Conservation (phyloP, 1,284 basidiomycete species). For the Ustilago nuda region DNA sequence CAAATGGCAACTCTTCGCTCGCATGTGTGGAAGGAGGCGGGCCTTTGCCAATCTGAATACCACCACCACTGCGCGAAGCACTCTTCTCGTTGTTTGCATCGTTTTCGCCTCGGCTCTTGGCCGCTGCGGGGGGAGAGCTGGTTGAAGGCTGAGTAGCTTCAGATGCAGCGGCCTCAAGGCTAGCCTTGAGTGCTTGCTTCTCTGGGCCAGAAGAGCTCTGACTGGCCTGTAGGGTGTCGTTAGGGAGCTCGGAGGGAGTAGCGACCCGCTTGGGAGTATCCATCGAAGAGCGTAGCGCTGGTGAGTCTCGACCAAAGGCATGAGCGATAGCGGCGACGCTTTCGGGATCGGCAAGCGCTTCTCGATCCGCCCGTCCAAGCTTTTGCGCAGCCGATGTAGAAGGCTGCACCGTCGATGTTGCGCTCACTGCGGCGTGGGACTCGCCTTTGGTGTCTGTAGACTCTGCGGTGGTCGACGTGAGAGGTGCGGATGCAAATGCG, state of each 20-base stretch:
- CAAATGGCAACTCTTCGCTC: constrained; percentile 64
- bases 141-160: not conserved
- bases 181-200: constrained; percentile 1
- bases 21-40: constrained; percentile 55
- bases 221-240: not conserved
- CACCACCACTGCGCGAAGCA: constrained; percentile 25
- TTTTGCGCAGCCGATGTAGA: constrained; percentile 16
- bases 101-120: not conserved
- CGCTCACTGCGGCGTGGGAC: constrained; percentile 3
- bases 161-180: not conserved
- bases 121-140: not conserved
- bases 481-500: not conserved
- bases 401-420: not conserved
- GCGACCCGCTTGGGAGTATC: constrained; percentile 28
- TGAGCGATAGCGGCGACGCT: constrained; percentile 55
- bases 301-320: constrained; percentile 49
- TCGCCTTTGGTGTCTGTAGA: not conserved
- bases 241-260: constrained; percentile 13
- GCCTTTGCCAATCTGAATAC: constrained; percentile 58
- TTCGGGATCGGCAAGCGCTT: constrained; percentile 43
- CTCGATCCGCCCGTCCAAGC: constrained; percentile 7
- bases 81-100: constrained; percentile 3
- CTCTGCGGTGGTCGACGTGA: not conserved
- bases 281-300: constrained; percentile 30
- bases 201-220: not conserved